phyloP scores from a whole-genome alignment of 352 stramenopile genomes.

The Ophiocytium majus region DNA sequence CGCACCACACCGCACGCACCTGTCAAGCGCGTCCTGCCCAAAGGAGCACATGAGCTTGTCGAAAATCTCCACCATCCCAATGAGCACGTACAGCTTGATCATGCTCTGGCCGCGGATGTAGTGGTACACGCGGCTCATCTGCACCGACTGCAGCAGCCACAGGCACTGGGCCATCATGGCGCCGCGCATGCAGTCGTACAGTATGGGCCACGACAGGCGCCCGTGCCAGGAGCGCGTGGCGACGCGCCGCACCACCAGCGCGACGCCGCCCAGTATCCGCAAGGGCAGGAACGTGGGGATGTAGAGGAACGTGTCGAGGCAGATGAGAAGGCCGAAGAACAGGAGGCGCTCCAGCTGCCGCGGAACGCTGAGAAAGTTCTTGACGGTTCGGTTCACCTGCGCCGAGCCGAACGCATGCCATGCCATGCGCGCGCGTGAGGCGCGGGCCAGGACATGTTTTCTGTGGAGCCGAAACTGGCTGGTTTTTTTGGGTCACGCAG shows the following conservation, averaged over 20 bases:
- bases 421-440: too few species aligned
- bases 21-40: conserved; percentile 93
- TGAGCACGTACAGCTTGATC: conserved; percentile 98
- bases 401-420: too few species aligned
- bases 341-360: conserved; percentile 75
- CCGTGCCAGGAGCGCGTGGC: conserved; percentile 40
- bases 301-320: conserved; percentile 94
- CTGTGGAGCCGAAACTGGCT: too few species aligned
- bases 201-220: conserved; percentile 63
- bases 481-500: background rate
- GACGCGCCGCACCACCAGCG: conserved; percentile 69
- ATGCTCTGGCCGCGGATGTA: conserved; percentile 90
- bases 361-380: conserved; percentile 76
- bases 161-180: conserved; percentile 75
- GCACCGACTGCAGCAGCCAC: conserved; percentile 73
- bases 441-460: too few species aligned
- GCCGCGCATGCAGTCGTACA: conserved; percentile 85
- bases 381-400: conserved; percentile 47
- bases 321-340: conserved; percentile 87
- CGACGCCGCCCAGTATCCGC: conserved; percentile 63
- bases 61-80: conserved; percentile 98
- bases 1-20: conserved; percentile 80
- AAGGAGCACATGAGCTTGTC: conserved; percentile 92
- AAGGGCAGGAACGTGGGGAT: conserved; percentile 92
- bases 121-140: conserved; percentile 97